Conservation (phyloP, 2,329 filamentous ascomycete genomes). For the Colletotrichum brevisporum region DNA sequence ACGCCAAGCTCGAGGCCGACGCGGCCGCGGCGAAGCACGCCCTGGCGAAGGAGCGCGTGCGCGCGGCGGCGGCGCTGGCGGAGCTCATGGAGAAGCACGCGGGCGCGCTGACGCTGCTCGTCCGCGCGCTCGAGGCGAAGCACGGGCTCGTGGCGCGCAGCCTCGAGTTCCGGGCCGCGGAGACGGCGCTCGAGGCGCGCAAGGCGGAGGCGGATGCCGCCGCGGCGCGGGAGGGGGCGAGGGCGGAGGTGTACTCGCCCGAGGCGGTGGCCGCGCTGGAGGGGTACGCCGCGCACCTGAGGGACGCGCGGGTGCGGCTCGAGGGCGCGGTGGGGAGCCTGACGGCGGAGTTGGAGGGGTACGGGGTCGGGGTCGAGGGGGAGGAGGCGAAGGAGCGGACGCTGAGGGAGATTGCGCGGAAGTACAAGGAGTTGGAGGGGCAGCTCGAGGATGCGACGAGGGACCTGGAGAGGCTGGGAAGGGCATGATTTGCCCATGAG, state of each 20-base stretch:
- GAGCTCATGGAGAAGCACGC: conserved; percentile 58
- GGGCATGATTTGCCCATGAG: conserved; percentile 24
- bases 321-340: conserved; percentile 59
- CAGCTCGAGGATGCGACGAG: conserved; percentile 64
- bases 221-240: conserved; percentile 51
- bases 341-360: conserved; percentile 61
- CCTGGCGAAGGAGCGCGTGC: conserved; percentile 57
- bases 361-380: conserved; percentile 60
- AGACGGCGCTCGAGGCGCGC: conserved; percentile 60
- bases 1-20: conserved; percentile 53
- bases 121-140: conserved; percentile 68
- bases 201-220: conserved; percentile 56
- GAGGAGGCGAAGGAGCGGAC: conserved; percentile 60
- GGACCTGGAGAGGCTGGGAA: conserved; percentile 58
- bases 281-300: conserved; percentile 64
- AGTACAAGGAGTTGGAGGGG: conserved; percentile 64
- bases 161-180: conserved; percentile 64
- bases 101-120: conserved; percentile 56
- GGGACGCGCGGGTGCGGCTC: conserved; percentile 62
- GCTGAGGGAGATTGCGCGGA: conserved; percentile 68
- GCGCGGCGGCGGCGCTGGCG: conserved; percentile 53
- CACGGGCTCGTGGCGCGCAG: conserved; percentile 66
- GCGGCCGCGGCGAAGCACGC: conserved; percentile 48
- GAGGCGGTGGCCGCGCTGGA: conserved; percentile 58
- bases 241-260: conserved; percentile 60